These are phyloP conservation scores for Salix udensis DNA, from an alignment of 345 rosid genomes.

Conservation along the genomic window DNA sequence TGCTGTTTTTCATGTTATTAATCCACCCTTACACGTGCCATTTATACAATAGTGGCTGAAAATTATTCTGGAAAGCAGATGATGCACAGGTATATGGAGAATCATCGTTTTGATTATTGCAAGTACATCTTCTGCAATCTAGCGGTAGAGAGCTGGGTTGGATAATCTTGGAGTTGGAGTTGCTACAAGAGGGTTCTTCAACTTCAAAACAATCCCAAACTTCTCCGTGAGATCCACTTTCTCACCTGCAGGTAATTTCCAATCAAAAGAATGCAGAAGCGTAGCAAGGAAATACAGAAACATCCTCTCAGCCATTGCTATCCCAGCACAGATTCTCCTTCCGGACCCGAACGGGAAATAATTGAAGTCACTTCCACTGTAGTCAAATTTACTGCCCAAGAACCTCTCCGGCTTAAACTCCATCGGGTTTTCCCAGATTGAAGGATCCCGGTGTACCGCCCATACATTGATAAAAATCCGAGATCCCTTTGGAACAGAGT, in stretches of 20 bases:
- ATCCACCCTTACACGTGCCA: too few species aligned
- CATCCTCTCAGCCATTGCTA: constrained; percentile 74
- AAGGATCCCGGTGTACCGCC: constrained; percentile 56
- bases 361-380: constrained; percentile 47
- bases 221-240: constrained; percentile 46
- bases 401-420: constrained; percentile 57
- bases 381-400: constrained; percentile 39
- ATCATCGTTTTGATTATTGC: background rate
- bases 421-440: constrained; percentile 42
- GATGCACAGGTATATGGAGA: background rate
- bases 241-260: constrained; percentile 40
- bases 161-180: constrained; percentile 56
- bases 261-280: constrained; percentile 65
- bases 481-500: constrained; percentile 43
- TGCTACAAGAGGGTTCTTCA: constrained; percentile 46
- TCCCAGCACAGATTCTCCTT: constrained; percentile 63
- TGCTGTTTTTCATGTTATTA: background rate
- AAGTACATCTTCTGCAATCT: background rate
- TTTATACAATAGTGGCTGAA: too few species aligned
- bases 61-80: background rate
- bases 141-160: constrained; percentile 35
- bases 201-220: constrained; percentile 72
- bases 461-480: constrained; percentile 50
- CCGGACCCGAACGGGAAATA: constrained; percentile 82
- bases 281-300: constrained; percentile 54